These are phyloP conservation scores for Neurospora tetrasperma DNA, from an alignment of 495 filamentous ascomycete species.

Conservation along the genomic window DNA sequence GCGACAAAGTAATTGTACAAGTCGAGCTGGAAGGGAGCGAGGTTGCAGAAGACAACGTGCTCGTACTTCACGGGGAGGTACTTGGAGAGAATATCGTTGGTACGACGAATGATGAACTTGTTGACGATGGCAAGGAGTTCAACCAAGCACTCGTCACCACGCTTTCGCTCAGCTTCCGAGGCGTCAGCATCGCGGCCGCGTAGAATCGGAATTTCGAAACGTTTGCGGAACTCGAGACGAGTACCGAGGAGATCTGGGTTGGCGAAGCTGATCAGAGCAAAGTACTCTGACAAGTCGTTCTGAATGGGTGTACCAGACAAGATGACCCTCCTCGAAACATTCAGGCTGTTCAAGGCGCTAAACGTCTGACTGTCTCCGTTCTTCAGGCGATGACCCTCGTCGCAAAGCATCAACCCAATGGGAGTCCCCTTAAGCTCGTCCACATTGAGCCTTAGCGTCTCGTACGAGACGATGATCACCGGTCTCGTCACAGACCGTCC, in stretches of 20 bases:
- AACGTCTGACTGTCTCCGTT: constrained; percentile 96
- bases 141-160: constrained; percentile 71
- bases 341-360: constrained; percentile 76
- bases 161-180: constrained; percentile 68
- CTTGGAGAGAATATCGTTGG: constrained; percentile 96
- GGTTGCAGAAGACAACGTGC: constrained; percentile 98
- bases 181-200: constrained; percentile 86
- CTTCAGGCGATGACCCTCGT: constrained; percentile 97
- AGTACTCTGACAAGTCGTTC: constrained; percentile 96
- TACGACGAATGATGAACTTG: constrained; percentile 97
- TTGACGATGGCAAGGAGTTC: constrained; percentile 84
- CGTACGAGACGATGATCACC: constrained; percentile 99
- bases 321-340: constrained; percentile 87
- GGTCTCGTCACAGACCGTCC: constrained; percentile 86
- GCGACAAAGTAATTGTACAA: constrained; percentile 96
- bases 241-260: constrained; percentile 89
- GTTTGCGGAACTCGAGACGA: constrained; percentile 86
- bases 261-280: constrained; percentile 90
- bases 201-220: constrained; percentile 87
- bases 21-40: constrained; percentile 82
- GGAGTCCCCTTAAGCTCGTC: constrained; percentile 76
- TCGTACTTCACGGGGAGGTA: constrained; percentile 99
- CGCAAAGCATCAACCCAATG: constrained; percentile 92
- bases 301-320: constrained; percentile 96
- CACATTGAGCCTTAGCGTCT: constrained; percentile 84